Evolutionary conservation across 768 basidiomycete genomes (phyloP).

Genomic region (Neoboletus magnificus): DNA sequence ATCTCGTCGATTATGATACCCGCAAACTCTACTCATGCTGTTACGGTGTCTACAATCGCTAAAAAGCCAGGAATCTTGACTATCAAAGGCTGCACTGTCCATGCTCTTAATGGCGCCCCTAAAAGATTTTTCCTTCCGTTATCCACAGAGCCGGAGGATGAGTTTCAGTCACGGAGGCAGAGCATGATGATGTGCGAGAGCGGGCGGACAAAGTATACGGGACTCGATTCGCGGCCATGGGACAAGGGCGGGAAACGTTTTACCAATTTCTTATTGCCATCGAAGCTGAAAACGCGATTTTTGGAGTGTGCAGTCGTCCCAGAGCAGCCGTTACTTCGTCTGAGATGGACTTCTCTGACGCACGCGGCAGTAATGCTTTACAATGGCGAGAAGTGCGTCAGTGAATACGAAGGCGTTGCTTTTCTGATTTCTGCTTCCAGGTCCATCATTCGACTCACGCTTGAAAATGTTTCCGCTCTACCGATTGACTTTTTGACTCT

Average conservation of each 20-base stretch:
- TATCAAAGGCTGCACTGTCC: constrained; percentile 76
- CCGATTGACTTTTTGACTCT: constrained; percentile 84
- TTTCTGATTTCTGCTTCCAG: constrained; percentile 38
- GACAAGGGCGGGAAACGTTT: constrained; percentile 45
- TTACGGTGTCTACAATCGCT: constrained; percentile 68
- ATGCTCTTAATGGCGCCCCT: constrained; percentile 66
- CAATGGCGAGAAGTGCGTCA: constrained; percentile 81
- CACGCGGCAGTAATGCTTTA: constrained; percentile 96
- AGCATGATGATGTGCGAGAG: constrained; percentile 62
- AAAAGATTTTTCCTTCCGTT: constrained; percentile 78
- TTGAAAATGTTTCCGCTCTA: constrained; percentile 85
- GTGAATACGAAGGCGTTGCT: neutral
- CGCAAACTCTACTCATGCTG: constrained; percentile 68
- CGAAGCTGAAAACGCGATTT: constrained; percentile 43
- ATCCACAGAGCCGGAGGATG: constrained; percentile 67
- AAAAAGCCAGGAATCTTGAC: constrained; percentile 60
- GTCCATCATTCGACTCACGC: constrained; percentile 75
- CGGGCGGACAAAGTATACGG: constrained; percentile 69
- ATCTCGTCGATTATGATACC: constrained; percentile 61
- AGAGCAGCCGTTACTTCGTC: constrained; percentile 82
- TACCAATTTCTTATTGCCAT: constrained; percentile 24
- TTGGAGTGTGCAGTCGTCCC: constrained; percentile 82
- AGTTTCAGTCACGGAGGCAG: constrained; percentile 51
- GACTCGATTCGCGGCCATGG: constrained; percentile 70
- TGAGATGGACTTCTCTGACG: constrained; percentile 84